These are phyloP conservation scores for Przewalskia tangutica DNA, from an alignment of 257 asterid genomes.

Conservation along the genomic window DNA sequence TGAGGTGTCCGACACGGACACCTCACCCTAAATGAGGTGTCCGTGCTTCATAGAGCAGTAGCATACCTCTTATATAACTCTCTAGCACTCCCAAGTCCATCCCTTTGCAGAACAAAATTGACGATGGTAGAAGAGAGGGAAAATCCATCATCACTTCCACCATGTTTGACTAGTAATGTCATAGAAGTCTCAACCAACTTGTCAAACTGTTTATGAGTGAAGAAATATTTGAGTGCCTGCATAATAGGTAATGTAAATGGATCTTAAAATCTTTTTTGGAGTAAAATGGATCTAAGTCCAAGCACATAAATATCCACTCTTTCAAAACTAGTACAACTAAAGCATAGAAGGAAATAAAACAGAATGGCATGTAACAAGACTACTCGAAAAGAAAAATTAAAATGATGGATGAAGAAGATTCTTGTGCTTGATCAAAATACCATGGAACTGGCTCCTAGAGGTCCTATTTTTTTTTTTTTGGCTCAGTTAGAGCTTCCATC, in stretches of 20 bases:
- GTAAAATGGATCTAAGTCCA: slow-evolving; percentile 1
- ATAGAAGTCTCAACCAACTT: slow-evolving; percentile 64
- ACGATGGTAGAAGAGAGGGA: slow-evolving; percentile 62
- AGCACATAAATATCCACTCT: background rate
- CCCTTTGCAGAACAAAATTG: slow-evolving; percentile 47
- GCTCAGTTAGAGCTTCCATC: background rate
- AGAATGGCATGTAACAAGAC: background rate
- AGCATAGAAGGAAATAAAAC: background rate
- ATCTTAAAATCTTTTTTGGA: background rate
- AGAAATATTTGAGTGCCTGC: slow-evolving; percentile 77
- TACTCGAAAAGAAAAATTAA: background rate
- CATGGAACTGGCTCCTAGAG: background rate
- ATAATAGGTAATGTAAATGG: slow-evolving; percentile 9
- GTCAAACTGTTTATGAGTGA: slow-evolving; percentile 50
- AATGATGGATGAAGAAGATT: background rate
- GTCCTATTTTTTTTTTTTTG: background rate
- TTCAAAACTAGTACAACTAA: background rate
- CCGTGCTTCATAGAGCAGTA: too few relatives aligned
- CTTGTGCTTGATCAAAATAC: background rate
- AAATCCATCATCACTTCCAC: slow-evolving; percentile 77
- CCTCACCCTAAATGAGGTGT: too few relatives aligned
- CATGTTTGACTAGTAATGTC: slow-evolving; percentile 40
- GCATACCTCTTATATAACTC: slow-evolving; percentile 64
- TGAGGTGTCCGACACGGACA: too few relatives aligned
- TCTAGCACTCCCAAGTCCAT: slow-evolving; percentile 66